Evolutionary conservation across 2,329 filamentous ascomycete species (phyloP).

Genomic region (Fusarium aywerte): DNA sequence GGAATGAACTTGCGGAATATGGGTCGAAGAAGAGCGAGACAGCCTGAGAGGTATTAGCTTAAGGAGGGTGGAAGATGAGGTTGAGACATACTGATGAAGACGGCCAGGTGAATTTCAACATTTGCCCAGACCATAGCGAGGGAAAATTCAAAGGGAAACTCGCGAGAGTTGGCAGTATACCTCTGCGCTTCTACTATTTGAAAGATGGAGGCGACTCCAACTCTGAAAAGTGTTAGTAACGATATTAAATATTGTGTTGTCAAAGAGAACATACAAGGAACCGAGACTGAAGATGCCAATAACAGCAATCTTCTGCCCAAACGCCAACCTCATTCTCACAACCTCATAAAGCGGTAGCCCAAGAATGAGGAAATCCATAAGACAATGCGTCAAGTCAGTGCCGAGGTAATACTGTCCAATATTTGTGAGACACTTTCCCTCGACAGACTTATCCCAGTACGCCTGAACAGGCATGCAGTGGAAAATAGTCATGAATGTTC

Average conservation of each 20-base stretch:
- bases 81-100: slow-evolving; percentile 23
- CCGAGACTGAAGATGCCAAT: slow-evolving; percentile 28
- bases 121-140: slow-evolving; percentile 34
- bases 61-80: fast-evolving
- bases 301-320: slow-evolving; percentile 32
- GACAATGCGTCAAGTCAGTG: slow-evolving; percentile 30
- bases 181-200: slow-evolving; percentile 23
- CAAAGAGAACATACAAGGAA: slow-evolving; percentile 5
- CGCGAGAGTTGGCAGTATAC: slow-evolving; percentile 22
- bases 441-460: slow-evolving; percentile 30
- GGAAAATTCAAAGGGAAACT: slow-evolving; percentile 30
- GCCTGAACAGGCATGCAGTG: slow-evolving; percentile 34
- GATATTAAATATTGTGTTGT: fast-evolving
- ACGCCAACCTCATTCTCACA: slow-evolving; percentile 16
- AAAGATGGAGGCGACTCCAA: slow-evolving; percentile 31
- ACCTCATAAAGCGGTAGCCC: slow-evolving; percentile 25
- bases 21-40: slow-evolving; percentile 28
- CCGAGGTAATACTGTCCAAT: slow-evolving; percentile 21
- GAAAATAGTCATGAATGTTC: slow-evolving; percentile 36
- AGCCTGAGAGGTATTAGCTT: slow-evolving; percentile 8
- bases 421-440: slow-evolving; percentile 17
- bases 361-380: slow-evolving; percentile 33
- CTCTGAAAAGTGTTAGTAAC: slow-evolving; percentile 3
- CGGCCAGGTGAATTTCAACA: slow-evolving; percentile 27
- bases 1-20: slow-evolving; percentile 37